Conservation (phyloP, 2,329 filamentous ascomycete species). For the Fusarium verrucosum region DNA sequence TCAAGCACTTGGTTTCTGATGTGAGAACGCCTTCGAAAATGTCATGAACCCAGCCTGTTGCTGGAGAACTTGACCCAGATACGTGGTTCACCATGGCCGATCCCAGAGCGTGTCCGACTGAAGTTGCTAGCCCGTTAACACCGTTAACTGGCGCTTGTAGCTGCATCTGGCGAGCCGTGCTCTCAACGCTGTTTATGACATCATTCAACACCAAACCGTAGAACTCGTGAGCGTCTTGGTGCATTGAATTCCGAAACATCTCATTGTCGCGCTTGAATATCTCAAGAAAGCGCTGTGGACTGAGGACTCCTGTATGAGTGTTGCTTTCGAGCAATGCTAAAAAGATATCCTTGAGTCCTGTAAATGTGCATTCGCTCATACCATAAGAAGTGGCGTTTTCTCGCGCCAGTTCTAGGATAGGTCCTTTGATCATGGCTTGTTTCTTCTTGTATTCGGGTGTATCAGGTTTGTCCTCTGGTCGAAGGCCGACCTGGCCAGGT, state of each 20-base stretch:
- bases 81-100: conserved; percentile 50
- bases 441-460: conserved; percentile 99
- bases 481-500: conserved; percentile 62
- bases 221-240: conserved; percentile 98
- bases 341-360: conserved; percentile 95
- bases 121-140: conserved; percentile 58
- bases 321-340: conserved; percentile 84
- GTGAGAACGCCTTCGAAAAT: conserved; percentile 95
- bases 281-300: conserved; percentile 91
- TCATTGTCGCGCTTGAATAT: conserved; percentile 95
- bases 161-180: conserved; percentile 75
- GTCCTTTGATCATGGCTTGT: conserved; percentile 86
- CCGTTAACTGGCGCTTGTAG: conserved; percentile 44
- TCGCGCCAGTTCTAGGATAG: conserved; percentile 83
- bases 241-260: conserved; percentile 96
- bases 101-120: conserved; percentile 56
- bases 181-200: conserved; percentile 92
- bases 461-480: conserved; percentile 92
- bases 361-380: conserved; percentile 96
- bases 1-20: conserved; percentile 95
- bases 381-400: conserved; percentile 84
- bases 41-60: conserved; percentile 92
- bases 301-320: conserved; percentile 87
- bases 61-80: conserved; percentile 63
- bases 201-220: conserved; percentile 95